phyloP scores from a whole-genome alignment of 2,329 filamentous ascomycete genomes.

The Arthroderma sp. region DNA sequence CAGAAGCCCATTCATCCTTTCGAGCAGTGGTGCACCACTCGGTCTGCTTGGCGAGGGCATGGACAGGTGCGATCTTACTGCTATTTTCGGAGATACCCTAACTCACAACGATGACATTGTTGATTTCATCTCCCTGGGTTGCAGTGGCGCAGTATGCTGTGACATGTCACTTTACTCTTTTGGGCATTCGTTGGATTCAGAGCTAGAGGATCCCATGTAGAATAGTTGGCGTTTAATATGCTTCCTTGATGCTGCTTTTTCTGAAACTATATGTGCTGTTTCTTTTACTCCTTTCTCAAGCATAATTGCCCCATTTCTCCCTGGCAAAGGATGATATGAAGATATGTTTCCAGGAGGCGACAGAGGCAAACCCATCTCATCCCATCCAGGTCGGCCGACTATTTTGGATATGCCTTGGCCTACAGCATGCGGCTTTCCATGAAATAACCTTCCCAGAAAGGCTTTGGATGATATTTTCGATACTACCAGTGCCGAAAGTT shows the following conservation, averaged over 20 bases:
- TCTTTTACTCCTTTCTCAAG: background rate
- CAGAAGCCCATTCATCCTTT: background rate
- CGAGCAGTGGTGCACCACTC: background rate
- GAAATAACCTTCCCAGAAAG: background rate
- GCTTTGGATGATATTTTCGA: background rate
- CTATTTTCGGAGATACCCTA: slow-evolving; percentile 2
- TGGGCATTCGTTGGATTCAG: background rate
- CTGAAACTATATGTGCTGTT: background rate
- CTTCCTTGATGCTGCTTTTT: background rate
- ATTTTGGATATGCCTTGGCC: background rate
- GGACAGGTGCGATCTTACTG: background rate
- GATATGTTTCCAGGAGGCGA: background rate
- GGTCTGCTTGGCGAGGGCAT: background rate
- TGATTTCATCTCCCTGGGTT: background rate
- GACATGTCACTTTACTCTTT: background rate
- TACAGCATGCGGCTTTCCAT: background rate
- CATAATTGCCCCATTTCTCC: background rate
- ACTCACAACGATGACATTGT: slow-evolving; percentile 2
- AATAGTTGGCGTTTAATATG: slow-evolving; percentile 3
- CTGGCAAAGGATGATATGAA: background rate
- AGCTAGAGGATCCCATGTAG: slow-evolving; percentile 1
- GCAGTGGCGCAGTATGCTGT: slow-evolving; percentile 3
- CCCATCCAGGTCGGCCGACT: background rate
- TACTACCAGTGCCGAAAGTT: background rate
- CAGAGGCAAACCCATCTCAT: background rate